Evolutionary conservation across 805 yeast species (phyloP), one percentile per base, ranked within the genome.

Genomic region (Tetrapisispora namnaoensis): DNA sequence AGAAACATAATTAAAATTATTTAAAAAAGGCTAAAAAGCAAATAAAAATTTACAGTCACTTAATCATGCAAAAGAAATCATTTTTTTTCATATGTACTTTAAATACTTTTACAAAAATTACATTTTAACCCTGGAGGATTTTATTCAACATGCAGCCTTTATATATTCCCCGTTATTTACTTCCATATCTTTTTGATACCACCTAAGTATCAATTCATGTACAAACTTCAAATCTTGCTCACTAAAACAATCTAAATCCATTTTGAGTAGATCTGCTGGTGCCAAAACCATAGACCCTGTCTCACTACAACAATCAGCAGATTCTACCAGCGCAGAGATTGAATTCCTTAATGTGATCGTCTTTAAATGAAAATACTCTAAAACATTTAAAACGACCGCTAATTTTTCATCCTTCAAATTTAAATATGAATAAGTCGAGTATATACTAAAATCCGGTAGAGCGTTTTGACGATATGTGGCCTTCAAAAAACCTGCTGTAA

Each of bases 171-270:
- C 37, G 17, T 38, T 28, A 38, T 46, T 41, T 21, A 51, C 38
- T 1, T 38, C 36, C 6, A 58, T 41, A 11, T 47, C 48, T 42
- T 49, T 59, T 3, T 56, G 42, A 43, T 61, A 61, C 62, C 63
- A 59, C 37, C 49, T 51, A 20, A 48, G 39, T 17, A 59, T 52
- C 17, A 65, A 40, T 30, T 48, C 41, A 34, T 54, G 45, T 3
- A 65, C 42, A 47, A 65, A 62, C 17, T 49, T 43, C 24, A 55
- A 51, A 49, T 66, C 69, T 39, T 60, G 61, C 22, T 41, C n/a
- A 48, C 68, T 63, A 44, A 66, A 66, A 43, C 68, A 62, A 49
- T 66, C 70, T 13, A 66, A 48, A 14, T 58, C 55, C 49, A 64
- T 46, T 10, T 52, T 48, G 6, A 53, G 46, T 22, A 66, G 51